Evolutionary conservation across 2,329 filamentous ascomycete genomes (phyloP).

Genomic region (Coniosporium tulheliwenetii): DNA sequence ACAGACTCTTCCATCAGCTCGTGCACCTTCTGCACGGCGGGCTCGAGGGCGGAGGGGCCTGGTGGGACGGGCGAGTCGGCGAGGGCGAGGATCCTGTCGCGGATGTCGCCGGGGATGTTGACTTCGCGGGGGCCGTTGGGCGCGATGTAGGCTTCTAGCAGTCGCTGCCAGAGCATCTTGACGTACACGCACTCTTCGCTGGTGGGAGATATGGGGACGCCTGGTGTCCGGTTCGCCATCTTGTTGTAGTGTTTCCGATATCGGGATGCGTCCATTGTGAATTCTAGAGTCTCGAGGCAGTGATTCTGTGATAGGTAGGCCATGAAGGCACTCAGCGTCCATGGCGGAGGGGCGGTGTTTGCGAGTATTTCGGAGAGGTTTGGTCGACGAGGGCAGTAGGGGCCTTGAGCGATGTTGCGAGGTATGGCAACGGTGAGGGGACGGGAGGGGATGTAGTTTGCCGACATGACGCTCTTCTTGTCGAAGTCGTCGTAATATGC

Average conservation of each 20-base stretch:
- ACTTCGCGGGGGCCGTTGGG: conserved; percentile 76
- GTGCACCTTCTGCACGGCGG: conserved; percentile 76
- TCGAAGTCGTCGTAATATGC: conserved; percentile 9
- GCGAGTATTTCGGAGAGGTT: conserved; percentile 76
- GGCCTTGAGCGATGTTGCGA: conserved; percentile 20
- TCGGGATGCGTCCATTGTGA: conserved; percentile 82
- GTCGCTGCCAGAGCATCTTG: conserved; percentile 68
- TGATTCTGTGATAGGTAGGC: conserved; percentile 94
- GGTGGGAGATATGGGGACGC: conserved; percentile 32
- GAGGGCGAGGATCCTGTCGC: conserved; percentile 60
- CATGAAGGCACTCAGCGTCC: conserved; percentile 86
- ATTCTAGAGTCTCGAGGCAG: conserved; percentile 90
- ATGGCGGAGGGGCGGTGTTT: conserved; percentile 73
- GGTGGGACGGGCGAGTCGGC: conserved; percentile 48
- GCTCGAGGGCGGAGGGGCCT: conserved; percentile 58
- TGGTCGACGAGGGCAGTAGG: conserved; percentile 46
- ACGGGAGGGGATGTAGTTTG: conserved; percentile 25
- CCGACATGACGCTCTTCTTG: conserved; percentile 34
- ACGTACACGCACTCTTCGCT: conserved; percentile 51
- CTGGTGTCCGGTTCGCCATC: conserved; percentile 35
- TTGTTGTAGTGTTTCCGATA: conserved; percentile 56
- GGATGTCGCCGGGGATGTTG: conserved; percentile 75
- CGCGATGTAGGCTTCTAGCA: conserved; percentile 80
- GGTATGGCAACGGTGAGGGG: conserved; percentile 36
- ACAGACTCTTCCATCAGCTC: conserved; percentile 98